These are phyloP conservation scores for Flammula alnicola DNA, from an alignment of 1,284 basidiomycete genomes.

Conservation along the genomic window DNA sequence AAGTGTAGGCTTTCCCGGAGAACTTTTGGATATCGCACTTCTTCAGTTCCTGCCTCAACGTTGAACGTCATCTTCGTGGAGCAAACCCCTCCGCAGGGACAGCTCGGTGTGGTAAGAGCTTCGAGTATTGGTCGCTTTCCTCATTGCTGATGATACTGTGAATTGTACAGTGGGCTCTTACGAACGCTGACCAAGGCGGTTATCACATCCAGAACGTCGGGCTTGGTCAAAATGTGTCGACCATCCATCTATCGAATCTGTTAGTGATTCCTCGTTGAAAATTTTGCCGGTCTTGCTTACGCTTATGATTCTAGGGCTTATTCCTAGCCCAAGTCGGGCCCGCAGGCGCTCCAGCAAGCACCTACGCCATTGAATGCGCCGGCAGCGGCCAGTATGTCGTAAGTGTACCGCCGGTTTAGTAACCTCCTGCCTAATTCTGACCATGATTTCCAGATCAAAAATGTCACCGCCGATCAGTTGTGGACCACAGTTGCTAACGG, in stretches of 20 bases:
- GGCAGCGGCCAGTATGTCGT: slow-evolving; percentile 16
- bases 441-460: slow-evolving; percentile 10
- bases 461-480: slow-evolving; percentile 10
- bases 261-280: background rate
- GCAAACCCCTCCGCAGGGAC: slow-evolving; percentile 2
- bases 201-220: slow-evolving; percentile 14
- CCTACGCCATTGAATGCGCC: slow-evolving; percentile 14
- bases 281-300: background rate
- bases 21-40: slow-evolving; percentile 8
- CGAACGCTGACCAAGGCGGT: slow-evolving; percentile 11
- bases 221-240: slow-evolving; percentile 12
- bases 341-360: slow-evolving; percentile 9
- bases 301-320: background rate
- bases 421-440: background rate
- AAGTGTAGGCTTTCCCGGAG: slow-evolving; percentile 12
- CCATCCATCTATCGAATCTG: slow-evolving; percentile 11
- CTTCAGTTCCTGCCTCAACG: slow-evolving; percentile 12
- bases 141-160: background rate
- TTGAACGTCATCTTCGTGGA: slow-evolving; percentile 9
- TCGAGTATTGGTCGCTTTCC: background rate
- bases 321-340: slow-evolving; percentile 9
- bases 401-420: background rate
- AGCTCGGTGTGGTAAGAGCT: slow-evolving; percentile 7
- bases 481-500: slow-evolving; percentile 7
- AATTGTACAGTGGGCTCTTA: slow-evolving; percentile 6